These are phyloP conservation scores for Pisolithus orientalis DNA, from an alignment of 768 basidiomycete genomes.

Conservation along the genomic window DNA sequence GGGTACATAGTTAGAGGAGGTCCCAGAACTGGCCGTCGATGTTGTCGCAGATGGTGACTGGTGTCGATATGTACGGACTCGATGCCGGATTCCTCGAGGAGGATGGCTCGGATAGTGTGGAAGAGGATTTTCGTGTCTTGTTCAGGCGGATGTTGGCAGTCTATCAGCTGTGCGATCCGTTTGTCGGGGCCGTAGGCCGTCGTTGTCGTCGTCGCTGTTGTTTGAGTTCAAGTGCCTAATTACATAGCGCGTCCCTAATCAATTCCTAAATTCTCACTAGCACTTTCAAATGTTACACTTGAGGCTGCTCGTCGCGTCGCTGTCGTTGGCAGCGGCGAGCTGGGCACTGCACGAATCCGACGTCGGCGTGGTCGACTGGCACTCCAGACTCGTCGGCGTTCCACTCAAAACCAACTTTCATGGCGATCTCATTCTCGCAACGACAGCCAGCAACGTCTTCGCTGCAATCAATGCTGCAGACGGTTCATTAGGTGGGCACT, in stretches of 20 bases:
- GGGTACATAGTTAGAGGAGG: constrained; percentile 70
- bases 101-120: constrained; percentile 78
- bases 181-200: constrained; percentile 53
- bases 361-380: constrained; percentile 84
- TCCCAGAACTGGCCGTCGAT: constrained; percentile 99
- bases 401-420: constrained; percentile 57
- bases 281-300: constrained; percentile 8
- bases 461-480: constrained; percentile 63
- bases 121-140: constrained; percentile 90
- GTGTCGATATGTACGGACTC: constrained; percentile 89
- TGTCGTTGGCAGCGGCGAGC: constrained; percentile 1
- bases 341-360: constrained; percentile 50
- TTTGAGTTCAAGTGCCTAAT: too few relatives aligned
- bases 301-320: constrained; percentile 9
- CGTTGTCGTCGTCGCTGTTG: background rate
- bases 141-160: constrained; percentile 86
- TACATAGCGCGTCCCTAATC: background rate
- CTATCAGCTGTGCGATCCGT: constrained; percentile 86
- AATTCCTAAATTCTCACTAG: too few relatives aligned
- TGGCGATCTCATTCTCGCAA: constrained; percentile 52
- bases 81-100: constrained; percentile 96
- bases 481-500: constrained; percentile 51
- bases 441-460: constrained; percentile 70
- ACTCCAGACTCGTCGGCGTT: constrained; percentile 69
- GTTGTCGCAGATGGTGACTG: constrained; percentile 93